Percentiles rank a stretch among this genome's conserved stretches.
phyloP scores from a whole-genome alignment of 2,329 filamentous ascomycete species.

The Aspergillus viridinutans region DNA sequence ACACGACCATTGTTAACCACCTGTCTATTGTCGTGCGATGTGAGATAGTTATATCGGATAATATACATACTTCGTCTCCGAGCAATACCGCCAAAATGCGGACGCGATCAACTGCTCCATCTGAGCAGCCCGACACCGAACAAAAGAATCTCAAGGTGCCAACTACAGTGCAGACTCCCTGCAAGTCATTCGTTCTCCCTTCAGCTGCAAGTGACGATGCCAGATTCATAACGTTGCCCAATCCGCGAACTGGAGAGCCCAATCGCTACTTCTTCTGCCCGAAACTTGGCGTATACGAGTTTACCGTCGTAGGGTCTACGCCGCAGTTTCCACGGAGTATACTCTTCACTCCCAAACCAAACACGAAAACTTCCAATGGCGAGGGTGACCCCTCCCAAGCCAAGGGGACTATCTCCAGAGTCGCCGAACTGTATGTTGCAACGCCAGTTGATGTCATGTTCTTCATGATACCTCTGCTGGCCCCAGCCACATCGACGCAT shows the following conservation, averaged over 20 bases:
- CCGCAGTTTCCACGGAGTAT: slow-evolving; percentile 52
- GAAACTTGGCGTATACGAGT: slow-evolving; percentile 56
- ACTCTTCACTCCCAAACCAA: slow-evolving; percentile 43
- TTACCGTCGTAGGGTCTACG: slow-evolving; percentile 53
- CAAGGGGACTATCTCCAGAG: slow-evolving; percentile 57
- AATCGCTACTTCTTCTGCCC: slow-evolving; percentile 59
- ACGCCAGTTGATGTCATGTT: slow-evolving; percentile 83
- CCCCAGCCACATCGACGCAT: slow-evolving; percentile 42
- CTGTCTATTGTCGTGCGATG: not conserved
- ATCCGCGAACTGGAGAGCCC: slow-evolving; percentile 48
- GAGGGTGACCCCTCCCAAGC: slow-evolving; percentile 8
- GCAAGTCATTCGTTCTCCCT: slow-evolving; percentile 56
- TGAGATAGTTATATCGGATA: not conserved
- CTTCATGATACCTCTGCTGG: slow-evolving; percentile 70
- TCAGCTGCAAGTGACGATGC: slow-evolving; percentile 48
- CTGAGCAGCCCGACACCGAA: slow-evolving; percentile 12
- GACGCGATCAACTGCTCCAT: slow-evolving; percentile 20
- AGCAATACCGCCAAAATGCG: slow-evolving; percentile 16
- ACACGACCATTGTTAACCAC: not conserved
- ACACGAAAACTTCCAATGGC: slow-evolving; percentile 9
- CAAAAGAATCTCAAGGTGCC: slow-evolving; percentile 18
- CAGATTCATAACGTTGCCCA: slow-evolving; percentile 53
- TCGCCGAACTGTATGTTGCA: slow-evolving; percentile 73
- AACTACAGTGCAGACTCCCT: slow-evolving; percentile 24
- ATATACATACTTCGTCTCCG: not conserved